Evolutionary conservation across 257 asterid genomes (phyloP).

Genomic region (Capsicum rhomboideum): DNA sequence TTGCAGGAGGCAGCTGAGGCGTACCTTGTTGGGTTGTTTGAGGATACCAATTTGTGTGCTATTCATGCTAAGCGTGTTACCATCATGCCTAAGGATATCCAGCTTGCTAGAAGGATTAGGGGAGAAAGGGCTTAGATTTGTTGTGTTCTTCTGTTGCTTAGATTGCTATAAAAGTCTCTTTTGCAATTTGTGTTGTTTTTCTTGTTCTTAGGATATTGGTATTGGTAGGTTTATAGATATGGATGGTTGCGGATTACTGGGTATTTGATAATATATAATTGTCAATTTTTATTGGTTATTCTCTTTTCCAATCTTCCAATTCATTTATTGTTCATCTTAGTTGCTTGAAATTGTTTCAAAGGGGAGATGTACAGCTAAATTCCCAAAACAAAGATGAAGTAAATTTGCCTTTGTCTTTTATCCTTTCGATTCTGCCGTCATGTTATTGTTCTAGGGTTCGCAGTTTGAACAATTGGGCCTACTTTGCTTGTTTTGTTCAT

Average conservation of each 20-base stretch:
- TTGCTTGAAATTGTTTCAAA: too few species aligned
- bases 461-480: too few species aligned
- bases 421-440: too few species aligned
- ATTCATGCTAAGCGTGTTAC: slow-evolving; percentile 23
- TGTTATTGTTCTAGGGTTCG: too few species aligned
- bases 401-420: too few species aligned
- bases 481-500: too few species aligned
- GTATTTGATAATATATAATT: neutral
- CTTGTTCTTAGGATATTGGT: neutral
- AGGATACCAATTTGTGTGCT: slow-evolving; percentile 18
- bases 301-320: neutral
- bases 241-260: neutral
- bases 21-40: slow-evolving; percentile 21
- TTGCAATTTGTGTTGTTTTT: neutral
- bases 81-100: slow-evolving; percentile 21
- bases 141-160: neutral
- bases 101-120: slow-evolving; percentile 19
- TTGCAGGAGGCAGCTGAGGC: slow-evolving; percentile 26
- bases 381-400: too few species aligned
- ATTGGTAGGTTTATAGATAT: neutral
- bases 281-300: neutral
- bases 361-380: too few species aligned
- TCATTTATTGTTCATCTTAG: neutral
- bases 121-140: slow-evolving; percentile 19
- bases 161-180: neutral